Conservation (phyloP, 2,329 filamentous ascomycete genomes). For the Penicillium janthinellum region DNA sequence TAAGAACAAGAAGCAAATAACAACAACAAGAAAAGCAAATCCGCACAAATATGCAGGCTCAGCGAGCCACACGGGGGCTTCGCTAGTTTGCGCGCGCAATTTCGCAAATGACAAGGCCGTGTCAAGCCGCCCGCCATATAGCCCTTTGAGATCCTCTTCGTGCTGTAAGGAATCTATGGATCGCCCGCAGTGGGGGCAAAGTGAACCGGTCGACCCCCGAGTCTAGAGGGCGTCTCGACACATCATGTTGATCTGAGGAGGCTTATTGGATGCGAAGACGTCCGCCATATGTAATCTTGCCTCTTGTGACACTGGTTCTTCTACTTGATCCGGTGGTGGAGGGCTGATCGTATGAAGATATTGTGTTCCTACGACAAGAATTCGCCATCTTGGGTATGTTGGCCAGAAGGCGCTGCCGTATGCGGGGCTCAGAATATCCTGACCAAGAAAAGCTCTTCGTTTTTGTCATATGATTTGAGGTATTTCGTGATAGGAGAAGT, state of each 20-base stretch:
- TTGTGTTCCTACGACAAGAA: not conserved
- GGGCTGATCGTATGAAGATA: not conserved
- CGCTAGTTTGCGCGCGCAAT: conserved; percentile 6
- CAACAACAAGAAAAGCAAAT: conserved; percentile 7
- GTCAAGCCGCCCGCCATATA: conserved; percentile 18
- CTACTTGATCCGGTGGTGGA: not conserved
- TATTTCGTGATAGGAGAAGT: not conserved
- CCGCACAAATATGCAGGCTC: conserved; percentile 4
- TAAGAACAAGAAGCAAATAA: not conserved
- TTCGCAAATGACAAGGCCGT: conserved; percentile 21
- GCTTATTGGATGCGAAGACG: not conserved
- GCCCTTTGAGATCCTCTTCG: conserved; percentile 18
- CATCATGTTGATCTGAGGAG: not conserved
- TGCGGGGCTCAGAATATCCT: not conserved
- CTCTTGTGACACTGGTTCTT: not conserved
- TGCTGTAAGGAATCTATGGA: conserved; percentile 13
- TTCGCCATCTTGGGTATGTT: not conserved
- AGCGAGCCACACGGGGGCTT: conserved; percentile 24
- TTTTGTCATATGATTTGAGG: conserved; percentile 1
- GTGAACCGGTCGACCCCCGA: conserved; percentile 18
- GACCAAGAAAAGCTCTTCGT: conserved; percentile 6
- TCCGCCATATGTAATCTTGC: not conserved
- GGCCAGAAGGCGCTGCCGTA: not conserved
- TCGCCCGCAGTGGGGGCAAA: conserved; percentile 17
- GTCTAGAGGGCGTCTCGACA: not conserved